These are phyloP conservation scores for Paracoccidioides lutzii DNA, from an alignment of 2,329 filamentous ascomycete genomes.

Conservation along the genomic window DNA sequence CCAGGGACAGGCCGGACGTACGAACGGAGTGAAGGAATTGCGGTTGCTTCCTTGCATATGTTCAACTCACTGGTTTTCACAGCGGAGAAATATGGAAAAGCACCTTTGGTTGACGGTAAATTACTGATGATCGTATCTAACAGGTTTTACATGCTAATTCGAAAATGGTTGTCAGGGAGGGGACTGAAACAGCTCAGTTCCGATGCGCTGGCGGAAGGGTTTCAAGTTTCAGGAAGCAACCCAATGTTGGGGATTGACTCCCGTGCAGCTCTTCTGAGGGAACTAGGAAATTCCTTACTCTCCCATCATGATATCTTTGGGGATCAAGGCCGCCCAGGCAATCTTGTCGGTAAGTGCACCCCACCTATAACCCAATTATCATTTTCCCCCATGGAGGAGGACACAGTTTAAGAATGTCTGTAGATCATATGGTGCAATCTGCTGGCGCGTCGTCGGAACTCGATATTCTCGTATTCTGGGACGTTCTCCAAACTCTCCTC, in stretches of 20 bases:
- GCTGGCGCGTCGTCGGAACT: slow-evolving; percentile 18
- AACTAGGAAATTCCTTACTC: slow-evolving; percentile 32
- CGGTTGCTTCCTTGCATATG: slow-evolving; percentile 40
- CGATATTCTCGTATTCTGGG: slow-evolving; percentile 33
- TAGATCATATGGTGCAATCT: slow-evolving; percentile 31
- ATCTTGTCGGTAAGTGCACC: slow-evolving; percentile 32
- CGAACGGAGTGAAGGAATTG: slow-evolving; percentile 39
- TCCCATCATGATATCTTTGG: slow-evolving; percentile 31
- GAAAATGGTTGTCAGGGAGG: slow-evolving; percentile 15
- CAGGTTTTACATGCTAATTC: background rate
- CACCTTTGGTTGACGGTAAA: slow-evolving; percentile 26
- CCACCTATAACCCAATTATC: background rate
- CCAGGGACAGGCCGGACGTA: slow-evolving; percentile 21
- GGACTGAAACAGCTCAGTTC: slow-evolving; percentile 26
- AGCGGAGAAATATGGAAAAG: slow-evolving; percentile 7
- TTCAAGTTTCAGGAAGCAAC: slow-evolving; percentile 35
- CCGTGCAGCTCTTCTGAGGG: slow-evolving; percentile 31
- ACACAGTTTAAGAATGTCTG: background rate
- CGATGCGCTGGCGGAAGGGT: slow-evolving; percentile 24
- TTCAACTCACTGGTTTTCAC: slow-evolving; percentile 33
- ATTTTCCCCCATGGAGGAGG: too few relatives aligned
- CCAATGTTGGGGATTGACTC: slow-evolving; percentile 36
- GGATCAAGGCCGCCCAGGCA: slow-evolving; percentile 32
- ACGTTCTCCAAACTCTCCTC: slow-evolving; percentile 31
- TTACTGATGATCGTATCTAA: background rate